Conservation (phyloP, 495 filamentous ascomycete genomes). For the Cercophora newfieldiana region DNA sequence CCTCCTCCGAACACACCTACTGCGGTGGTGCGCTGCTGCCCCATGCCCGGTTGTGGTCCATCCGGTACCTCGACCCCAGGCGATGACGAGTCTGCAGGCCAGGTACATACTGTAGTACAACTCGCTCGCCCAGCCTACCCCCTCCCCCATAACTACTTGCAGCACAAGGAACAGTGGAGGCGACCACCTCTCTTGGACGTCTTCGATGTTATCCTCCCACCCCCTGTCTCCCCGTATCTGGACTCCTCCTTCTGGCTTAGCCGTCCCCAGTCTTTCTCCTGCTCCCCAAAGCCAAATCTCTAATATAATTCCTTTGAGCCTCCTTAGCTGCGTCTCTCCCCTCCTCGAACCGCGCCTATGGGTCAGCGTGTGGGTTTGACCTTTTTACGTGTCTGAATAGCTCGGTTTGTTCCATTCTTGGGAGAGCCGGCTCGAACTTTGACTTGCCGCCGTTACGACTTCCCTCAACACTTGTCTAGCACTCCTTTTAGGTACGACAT, state of each 20-base stretch:
- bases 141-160: constrained; percentile 1
- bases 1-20: background rate
- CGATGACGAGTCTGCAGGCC: constrained; percentile 10
- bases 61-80: constrained; percentile 10
- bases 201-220: constrained; percentile 28
- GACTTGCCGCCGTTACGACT: constrained; percentile 25
- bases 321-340: constrained; percentile 15
- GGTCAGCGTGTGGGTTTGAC: constrained; percentile 5
- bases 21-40: background rate
- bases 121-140: constrained; percentile 1
- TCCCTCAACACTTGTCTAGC: constrained; percentile 23
- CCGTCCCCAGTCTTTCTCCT: constrained; percentile 19
- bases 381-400: constrained; percentile 19
- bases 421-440: constrained; percentile 20
- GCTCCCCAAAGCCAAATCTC: constrained; percentile 7
- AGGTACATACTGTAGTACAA: too few species aligned
- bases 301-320: constrained; percentile 36
- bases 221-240: constrained; percentile 31
- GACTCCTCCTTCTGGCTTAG: constrained; percentile 36
- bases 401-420: constrained; percentile 20
- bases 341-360: constrained; percentile 6
- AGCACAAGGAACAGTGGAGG: background rate
- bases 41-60: background rate
- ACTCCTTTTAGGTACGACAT: constrained; percentile 19
- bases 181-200: background rate